phyloP scores from a whole-genome alignment of 768 basidiomycete genomes.

The Paxillus rubicundulus region DNA sequence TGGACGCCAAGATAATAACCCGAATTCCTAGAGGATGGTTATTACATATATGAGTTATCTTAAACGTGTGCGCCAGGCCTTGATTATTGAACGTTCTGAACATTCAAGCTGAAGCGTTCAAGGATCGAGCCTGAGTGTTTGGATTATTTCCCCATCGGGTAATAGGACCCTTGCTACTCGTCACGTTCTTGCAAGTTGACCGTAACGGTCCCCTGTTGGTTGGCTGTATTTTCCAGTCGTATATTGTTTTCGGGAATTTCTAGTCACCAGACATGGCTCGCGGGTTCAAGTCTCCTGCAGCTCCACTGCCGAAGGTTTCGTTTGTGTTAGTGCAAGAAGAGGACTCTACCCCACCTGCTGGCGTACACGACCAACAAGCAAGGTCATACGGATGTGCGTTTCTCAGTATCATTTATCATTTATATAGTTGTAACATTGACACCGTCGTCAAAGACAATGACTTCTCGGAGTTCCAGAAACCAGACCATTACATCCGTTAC shows the following conservation, averaged over 20 bases:
- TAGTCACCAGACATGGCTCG: conserved; percentile 35
- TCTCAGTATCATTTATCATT: conserved; percentile 1
- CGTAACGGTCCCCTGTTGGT: conserved; percentile 20
- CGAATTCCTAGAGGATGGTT: no score
- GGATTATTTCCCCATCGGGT: not conserved
- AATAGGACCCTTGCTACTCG: not conserved
- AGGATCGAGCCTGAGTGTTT: no score
- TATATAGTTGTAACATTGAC: conserved; percentile 2
- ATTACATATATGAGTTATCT: no score
- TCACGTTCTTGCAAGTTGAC: conserved; percentile 12
- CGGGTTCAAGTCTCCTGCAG: conserved; percentile 35
- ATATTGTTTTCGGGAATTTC: not conserved
- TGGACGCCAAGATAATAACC: no score
- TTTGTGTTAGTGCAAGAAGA: conserved; percentile 68
- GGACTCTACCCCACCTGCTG: conserved; percentile 54
- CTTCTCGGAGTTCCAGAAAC: conserved; percentile 67
- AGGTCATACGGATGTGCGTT: conserved; percentile 73
- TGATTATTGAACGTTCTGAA: no score
- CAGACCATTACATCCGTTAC: conserved; percentile 87
- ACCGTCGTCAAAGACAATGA: conserved; percentile 51
- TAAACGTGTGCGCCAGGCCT: no score
- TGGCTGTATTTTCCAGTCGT: not conserved
- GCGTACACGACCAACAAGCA: conserved; percentile 61
- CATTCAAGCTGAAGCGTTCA: no score
- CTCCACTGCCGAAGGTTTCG: conserved; percentile 62